These are phyloP conservation scores for Euphorbia pulcherrima DNA, from an alignment of 345 rosid genomes.

Conservation along the genomic window DNA sequence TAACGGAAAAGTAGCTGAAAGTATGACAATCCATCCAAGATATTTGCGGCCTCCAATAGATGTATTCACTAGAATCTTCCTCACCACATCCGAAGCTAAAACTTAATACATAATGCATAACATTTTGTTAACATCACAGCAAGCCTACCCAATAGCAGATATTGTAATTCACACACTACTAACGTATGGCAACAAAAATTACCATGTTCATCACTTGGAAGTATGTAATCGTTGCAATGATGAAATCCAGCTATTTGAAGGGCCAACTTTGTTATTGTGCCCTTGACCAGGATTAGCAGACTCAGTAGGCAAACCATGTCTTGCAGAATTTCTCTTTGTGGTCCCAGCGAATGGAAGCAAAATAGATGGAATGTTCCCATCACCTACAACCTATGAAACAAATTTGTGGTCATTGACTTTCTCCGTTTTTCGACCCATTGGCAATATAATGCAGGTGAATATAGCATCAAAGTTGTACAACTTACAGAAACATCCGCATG, in stretches of 20 bases:
- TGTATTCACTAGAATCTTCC: conserved; percentile 31
- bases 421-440: neutral
- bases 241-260: conserved; percentile 69
- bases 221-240: conserved; percentile 68
- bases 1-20: conserved; percentile 27
- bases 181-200: conserved; percentile 19
- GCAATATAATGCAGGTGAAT: neutral
- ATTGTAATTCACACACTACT: conserved; percentile 19
- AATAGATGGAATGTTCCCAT: conserved; percentile 53
- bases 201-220: conserved; percentile 53
- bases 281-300: conserved; percentile 53
- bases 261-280: conserved; percentile 46
- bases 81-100: conserved; percentile 30
- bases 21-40: conserved; percentile 28
- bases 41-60: conserved; percentile 31
- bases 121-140: conserved; percentile 27
- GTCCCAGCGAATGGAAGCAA: conserved; percentile 56
- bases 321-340: conserved; percentile 54
- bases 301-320: conserved; percentile 48
- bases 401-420: conserved; percentile 3
- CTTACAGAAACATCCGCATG: neutral
- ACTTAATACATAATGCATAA: conserved; percentile 26
- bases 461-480: neutral
- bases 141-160: conserved; percentile 24
- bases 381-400: conserved; percentile 34